Evolutionary conservation across 768 basidiomycete genomes (phyloP), one percentile per base, ranked within the genome.

Genomic region (Auricularia sp.): DNA sequence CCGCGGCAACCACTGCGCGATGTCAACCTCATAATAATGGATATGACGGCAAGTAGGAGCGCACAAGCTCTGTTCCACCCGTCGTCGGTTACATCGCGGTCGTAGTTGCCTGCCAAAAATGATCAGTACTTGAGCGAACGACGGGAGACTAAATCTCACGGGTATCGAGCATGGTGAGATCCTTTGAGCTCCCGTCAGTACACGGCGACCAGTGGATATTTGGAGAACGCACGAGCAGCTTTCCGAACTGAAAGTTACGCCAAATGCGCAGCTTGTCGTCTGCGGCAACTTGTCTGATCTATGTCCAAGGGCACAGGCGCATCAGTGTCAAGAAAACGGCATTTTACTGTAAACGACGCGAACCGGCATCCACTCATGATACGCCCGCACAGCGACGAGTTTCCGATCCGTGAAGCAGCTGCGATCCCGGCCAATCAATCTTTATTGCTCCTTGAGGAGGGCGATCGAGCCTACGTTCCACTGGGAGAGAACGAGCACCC

Each of bases 201-300:
- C 3, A 1, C 14, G 3, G 6, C 1, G 11, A 21, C 4, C 14
- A 16, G 16, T 7, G 47, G 16, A 2, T 1, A 51, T 16, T 51
- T 21, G 16, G 47, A 21, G 16, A 51, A 21, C 47, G 3, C 47
- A 51, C 47, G 67, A 84, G 69, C n/a, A 86, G 77, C 70, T 83
- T 83, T 58, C 84, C 84, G 43, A 86, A 79, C 73, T 84, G 80
- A 74, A 86, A 85, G 68, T 83, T 84, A 39, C 84, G 78, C 83
- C 83, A 86, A 62, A 85, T 85, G 34, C 83, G 77, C 16, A 86
- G 78, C 67, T 81, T 77, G 72, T 85, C 83, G 61, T 78, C 78
- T 1, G 78, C 77, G 47, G 78, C 78, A 18, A 86, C 81, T 66
- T 84, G 82, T 10, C 85, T 78, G 65, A 86, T 82, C 12, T 83